These are phyloP conservation scores for Starmerella tilneyi DNA, from an alignment of 805 yeast genomes.

Conservation along the genomic window DNA sequence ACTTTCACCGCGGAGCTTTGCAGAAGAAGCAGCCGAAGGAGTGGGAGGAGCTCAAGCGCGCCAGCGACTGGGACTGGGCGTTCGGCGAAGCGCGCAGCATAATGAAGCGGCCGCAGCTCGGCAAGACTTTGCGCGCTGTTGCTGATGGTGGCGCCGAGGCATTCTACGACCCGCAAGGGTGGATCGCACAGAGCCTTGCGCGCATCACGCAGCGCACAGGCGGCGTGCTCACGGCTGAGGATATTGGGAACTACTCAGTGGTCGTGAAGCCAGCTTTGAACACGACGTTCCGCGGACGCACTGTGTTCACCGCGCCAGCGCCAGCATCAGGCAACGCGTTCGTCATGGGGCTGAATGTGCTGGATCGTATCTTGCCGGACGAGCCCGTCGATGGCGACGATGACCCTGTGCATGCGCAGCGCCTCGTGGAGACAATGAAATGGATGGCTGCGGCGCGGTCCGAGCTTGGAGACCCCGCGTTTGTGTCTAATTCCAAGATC, in stretches of 20 bases:
- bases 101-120: slow-evolving; percentile 44
- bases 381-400: slow-evolving; percentile 34
- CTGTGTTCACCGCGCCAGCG: slow-evolving; percentile 53
- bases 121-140: slow-evolving; percentile 54
- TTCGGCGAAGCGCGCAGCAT: slow-evolving; percentile 13
- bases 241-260: slow-evolving; percentile 54
- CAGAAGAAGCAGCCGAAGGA: slow-evolving; percentile 28
- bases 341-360: slow-evolving; percentile 58
- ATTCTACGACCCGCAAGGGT: slow-evolving; percentile 63
- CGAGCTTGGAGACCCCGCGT: slow-evolving; percentile 63
- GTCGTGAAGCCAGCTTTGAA: slow-evolving; percentile 37
- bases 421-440: slow-evolving; percentile 77
- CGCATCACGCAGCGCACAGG: slow-evolving; percentile 42
- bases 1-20: slow-evolving; percentile 22
- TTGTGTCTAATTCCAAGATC: slow-evolving; percentile 32
- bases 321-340: slow-evolving; percentile 79
- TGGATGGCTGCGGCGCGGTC: slow-evolving; percentile 85
- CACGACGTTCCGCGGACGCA: slow-evolving; percentile 36
- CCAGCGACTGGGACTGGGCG: slow-evolving; percentile 30
- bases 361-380: slow-evolving; percentile 38
- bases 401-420: slow-evolving; percentile 45
- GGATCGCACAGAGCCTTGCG: slow-evolving; percentile 55
- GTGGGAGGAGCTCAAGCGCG: slow-evolving; percentile 5
- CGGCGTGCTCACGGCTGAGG: slow-evolving; percentile 58
- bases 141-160: slow-evolving; percentile 71